phyloP scores from a whole-genome alignment of 306 rosid genomes.

The Sindora glabra region DNA sequence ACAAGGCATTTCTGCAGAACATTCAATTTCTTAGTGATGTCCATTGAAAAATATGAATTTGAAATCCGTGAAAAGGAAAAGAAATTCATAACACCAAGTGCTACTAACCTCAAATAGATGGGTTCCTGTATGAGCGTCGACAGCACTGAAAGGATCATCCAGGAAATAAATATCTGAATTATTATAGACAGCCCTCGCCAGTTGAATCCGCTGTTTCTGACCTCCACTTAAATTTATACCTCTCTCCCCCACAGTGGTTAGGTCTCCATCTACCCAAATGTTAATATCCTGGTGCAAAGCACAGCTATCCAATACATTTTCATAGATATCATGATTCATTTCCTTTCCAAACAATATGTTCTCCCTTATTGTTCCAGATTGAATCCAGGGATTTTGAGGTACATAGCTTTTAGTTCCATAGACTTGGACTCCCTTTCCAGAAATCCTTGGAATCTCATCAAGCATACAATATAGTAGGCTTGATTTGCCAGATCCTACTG shows the following conservation, averaged over 20 bases:
- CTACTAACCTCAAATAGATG: conserved; percentile 68
- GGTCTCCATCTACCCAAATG: conserved; percentile 64
- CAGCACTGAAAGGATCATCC: conserved; percentile 96
- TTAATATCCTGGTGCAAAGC: conserved; percentile 71
- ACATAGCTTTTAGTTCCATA: conserved; percentile 68
- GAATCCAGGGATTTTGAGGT: conserved; percentile 96
- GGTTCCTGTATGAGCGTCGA: conserved; percentile 81
- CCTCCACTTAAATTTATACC: conserved; percentile 96
- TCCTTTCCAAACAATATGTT: conserved; percentile 74
- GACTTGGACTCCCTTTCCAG: conserved; percentile 47
- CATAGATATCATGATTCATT: conserved; percentile 46
- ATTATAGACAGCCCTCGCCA: conserved; percentile 82
- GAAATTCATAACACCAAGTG: background rate
- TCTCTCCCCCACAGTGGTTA: conserved; percentile 72
- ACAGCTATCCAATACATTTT: conserved; percentile 64
- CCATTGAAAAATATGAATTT: background rate
- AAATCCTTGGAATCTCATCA: conserved; percentile 70
- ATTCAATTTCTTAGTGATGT: conserved; percentile 5
- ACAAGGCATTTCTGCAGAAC: conserved; percentile 74
- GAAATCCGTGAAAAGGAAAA: background rate
- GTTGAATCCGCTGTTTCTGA: conserved; percentile 83
- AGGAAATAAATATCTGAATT: conserved; percentile 80
- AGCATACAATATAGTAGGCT: conserved; percentile 67
- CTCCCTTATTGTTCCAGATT: conserved; percentile 77
- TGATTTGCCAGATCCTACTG: conserved; percentile 91